Base-by-base conservation (phyloP, 176 grass and related monocot species). In the Phoenix roebelenii region DNA sequence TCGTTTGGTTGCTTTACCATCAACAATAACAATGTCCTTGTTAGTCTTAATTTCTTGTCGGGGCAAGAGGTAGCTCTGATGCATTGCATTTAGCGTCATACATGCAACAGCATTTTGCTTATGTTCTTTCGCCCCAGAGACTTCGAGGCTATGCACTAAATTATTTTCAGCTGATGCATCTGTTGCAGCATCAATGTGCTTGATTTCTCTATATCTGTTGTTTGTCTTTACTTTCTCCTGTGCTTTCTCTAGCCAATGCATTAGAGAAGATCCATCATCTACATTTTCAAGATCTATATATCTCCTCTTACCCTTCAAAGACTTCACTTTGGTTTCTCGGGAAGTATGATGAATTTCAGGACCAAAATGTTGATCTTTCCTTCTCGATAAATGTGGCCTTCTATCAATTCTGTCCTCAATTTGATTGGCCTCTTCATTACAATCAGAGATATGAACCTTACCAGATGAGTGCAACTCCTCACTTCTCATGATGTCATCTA, bases 181-280 rank as follows among this genome's bases (percentile, higher is more conserved):
- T 7, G 63, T 66, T 63, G 16, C 63, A 80, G 69, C 60, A 54
- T 55, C 71, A 53, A 64, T 52, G 39, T 76, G 65, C 72, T 79
- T 84, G 50, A 55, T 51, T 74, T 70, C 48, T 22, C 58, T 5
- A 19, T 65, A 65, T 49, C 65, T 72, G 62, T 82, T 76, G 49
- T 73, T 44, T 69, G 26, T 77, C 52, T 51, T 72, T 24, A 52
- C 24, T 82, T 82, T 91, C 70, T 85, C 83, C 19, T 74, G 53
- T 48, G 58, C 65, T 61, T 49, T 82, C 79, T 83, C 83, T 65
- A 80, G 64, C 84, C 67, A 85, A 18, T 68, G 70, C 66, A 80
- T 85, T n/a, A 80, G 68, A 74, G 81, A 90, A 82, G 80, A 81
- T 54, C 70, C 74, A 49, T 78, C 87, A 57, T 83, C 81, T 54